Evolutionary conservation across 2,329 filamentous ascomycete species (phyloP).

Genomic region (Aspergillus niger): DNA sequence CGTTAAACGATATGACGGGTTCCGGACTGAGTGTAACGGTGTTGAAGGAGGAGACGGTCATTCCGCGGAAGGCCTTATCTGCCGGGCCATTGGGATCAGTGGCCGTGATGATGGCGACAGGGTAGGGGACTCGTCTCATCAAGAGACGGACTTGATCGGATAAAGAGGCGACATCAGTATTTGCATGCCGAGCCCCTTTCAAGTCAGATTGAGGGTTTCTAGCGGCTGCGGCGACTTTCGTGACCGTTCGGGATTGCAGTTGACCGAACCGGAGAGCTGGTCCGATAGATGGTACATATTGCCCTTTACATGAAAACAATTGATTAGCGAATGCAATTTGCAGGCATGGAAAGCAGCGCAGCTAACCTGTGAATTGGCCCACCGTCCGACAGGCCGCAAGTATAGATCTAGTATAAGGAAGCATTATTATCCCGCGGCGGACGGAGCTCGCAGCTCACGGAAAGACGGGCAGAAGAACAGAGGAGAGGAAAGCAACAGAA

Average conservation of each 20-base stretch:
- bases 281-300: neutral
- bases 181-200: neutral
- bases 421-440: conserved; percentile 39
- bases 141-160: conserved; percentile 45
- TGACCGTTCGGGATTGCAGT: conserved; percentile 20
- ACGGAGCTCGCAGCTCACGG: conserved; percentile 16
- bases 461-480: conserved; percentile 12
- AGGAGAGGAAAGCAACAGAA: conserved; percentile 4
- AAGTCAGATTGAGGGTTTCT: neutral
- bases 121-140: conserved; percentile 59
- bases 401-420: conserved; percentile 23
- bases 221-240: conserved; percentile 11
- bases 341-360: too few species aligned
- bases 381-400: conserved; percentile 22
- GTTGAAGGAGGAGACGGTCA: conserved; percentile 64
- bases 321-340: neutral
- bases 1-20: conserved; percentile 64
- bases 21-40: conserved; percentile 58
- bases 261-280: neutral
- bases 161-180: conserved; percentile 16
- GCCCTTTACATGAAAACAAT: neutral
- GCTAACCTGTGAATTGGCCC: conserved; percentile 8
- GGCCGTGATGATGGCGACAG: conserved; percentile 59
- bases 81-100: conserved; percentile 34
- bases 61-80: conserved; percentile 46